A percentile compares a stretch with the other conserved stretches of the same genome.
Conservation (phyloP, 1,139 yeast species). For the Pichia sp. region DNA sequence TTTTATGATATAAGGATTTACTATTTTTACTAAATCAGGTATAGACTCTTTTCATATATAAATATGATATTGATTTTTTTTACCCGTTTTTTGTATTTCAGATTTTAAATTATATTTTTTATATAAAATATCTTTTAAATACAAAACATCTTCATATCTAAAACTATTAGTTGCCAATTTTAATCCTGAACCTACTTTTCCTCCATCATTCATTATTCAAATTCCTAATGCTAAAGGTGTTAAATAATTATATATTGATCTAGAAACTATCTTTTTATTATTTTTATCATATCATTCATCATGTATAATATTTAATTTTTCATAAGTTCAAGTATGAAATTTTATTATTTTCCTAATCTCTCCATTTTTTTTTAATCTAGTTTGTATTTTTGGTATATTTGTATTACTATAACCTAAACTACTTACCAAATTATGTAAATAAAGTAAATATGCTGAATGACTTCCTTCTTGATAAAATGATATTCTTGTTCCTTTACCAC, state of each 20-base stretch:
- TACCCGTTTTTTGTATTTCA: slow-evolving; percentile 2
- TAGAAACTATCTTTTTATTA: slow-evolving; percentile 6
- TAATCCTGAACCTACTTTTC: slow-evolving; percentile 7
- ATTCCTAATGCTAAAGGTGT: slow-evolving; percentile 7
- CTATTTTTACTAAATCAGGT: slow-evolving; percentile 4
- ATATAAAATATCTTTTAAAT: slow-evolving; percentile 5
- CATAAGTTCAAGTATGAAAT: slow-evolving; percentile 6
- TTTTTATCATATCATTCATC: slow-evolving; percentile 7
- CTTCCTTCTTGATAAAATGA: slow-evolving; percentile 7
- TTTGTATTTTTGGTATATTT: slow-evolving; percentile 7
- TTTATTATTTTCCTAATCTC: slow-evolving; percentile 4
- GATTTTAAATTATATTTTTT: slow-evolving; percentile 5
- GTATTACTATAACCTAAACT: slow-evolving; percentile 6
- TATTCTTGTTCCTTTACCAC: slow-evolving; percentile 7
- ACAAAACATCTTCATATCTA: slow-evolving; percentile 4
- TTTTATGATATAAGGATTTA: slow-evolving; percentile 1
- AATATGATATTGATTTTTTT: slow-evolving; percentile 3
- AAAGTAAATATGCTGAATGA: slow-evolving; percentile 4
- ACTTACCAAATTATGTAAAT: slow-evolving; percentile 6
- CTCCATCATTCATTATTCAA: slow-evolving; percentile 5
- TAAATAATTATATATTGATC: slow-evolving; percentile 5
- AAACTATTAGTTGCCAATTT: slow-evolving; percentile 6
- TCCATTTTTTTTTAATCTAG: slow-evolving; percentile 4
- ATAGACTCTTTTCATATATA: slow-evolving; percentile 5
- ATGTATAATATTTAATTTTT: slow-evolving; percentile 3